These are phyloP conservation scores for Lasiosphaeria hispida DNA, from an alignment of 495 filamentous ascomycete genomes.

Conservation along the genomic window DNA sequence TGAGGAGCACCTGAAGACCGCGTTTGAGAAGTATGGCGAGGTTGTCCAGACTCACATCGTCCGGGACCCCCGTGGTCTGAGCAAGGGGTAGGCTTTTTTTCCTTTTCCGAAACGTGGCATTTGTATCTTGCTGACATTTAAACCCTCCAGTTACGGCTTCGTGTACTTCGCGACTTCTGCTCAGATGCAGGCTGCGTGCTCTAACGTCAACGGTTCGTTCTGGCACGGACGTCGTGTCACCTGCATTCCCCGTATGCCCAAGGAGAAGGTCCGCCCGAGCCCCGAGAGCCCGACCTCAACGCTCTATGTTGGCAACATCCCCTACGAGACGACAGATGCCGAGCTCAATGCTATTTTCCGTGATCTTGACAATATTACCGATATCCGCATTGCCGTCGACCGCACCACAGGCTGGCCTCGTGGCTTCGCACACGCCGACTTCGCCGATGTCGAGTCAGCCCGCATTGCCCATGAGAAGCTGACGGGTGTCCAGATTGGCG, in stretches of 20 bases:
- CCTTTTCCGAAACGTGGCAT: background rate
- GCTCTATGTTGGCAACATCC: constrained; percentile 86
- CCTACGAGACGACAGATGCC: constrained; percentile 82
- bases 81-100: constrained; percentile 71
- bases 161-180: constrained; percentile 61
- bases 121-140: constrained; percentile 26
- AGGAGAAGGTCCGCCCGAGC: constrained; percentile 28
- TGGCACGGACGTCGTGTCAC: constrained; percentile 74
- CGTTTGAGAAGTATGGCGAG: constrained; percentile 65
- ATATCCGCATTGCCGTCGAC: constrained; percentile 89
- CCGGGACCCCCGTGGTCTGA: constrained; percentile 70
- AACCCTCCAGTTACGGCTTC: constrained; percentile 68
- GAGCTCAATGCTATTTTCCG: constrained; percentile 82
- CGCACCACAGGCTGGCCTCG: constrained; percentile 80
- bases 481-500: constrained; percentile 57
- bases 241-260: constrained; percentile 50
- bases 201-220: constrained; percentile 62
- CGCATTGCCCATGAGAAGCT: constrained; percentile 56
- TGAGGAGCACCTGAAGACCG: constrained; percentile 63
- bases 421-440: constrained; percentile 91
- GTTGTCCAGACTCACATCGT: constrained; percentile 57
- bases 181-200: constrained; percentile 58
- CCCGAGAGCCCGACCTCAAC: constrained; percentile 49
- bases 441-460: constrained; percentile 64
- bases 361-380: constrained; percentile 65